Evolutionary conservation across 2,329 filamentous ascomycete genomes (phyloP).

Genomic region (Myriosclerotinia duriaeana): DNA sequence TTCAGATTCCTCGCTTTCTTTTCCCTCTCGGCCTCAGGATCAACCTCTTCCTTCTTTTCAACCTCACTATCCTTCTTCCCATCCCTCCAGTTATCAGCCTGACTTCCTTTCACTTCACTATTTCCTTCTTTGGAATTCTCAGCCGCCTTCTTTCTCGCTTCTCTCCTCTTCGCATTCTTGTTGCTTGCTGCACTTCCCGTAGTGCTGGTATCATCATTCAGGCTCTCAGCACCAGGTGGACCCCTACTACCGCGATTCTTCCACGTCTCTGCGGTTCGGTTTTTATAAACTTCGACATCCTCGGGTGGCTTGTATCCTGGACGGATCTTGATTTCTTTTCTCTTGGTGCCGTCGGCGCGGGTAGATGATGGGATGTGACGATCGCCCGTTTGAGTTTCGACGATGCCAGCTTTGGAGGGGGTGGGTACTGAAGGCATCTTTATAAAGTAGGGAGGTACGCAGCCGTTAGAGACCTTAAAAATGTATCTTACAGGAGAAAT

Average conservation of each 20-base stretch:
- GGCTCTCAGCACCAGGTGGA: slow-evolving; percentile 70
- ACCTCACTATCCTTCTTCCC: slow-evolving; percentile 29
- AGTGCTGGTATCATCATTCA: slow-evolving; percentile 47
- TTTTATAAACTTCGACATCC: slow-evolving; percentile 95
- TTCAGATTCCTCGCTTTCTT: slow-evolving; percentile 89
- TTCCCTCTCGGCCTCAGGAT: slow-evolving; percentile 76
- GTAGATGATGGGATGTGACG: slow-evolving; percentile 86
- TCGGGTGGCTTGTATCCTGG: slow-evolving; percentile 93
- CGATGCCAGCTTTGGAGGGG: slow-evolving; percentile 68
- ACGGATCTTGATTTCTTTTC: slow-evolving; percentile 89
- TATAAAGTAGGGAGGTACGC: neutral
- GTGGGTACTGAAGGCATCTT: slow-evolving; percentile 44
- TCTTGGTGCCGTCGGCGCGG: slow-evolving; percentile 84
- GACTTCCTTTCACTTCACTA: slow-evolving; percentile 39
- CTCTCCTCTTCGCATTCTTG: slow-evolving; percentile 83
- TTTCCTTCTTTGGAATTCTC: slow-evolving; percentile 47
- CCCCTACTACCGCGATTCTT: slow-evolving; percentile 70
- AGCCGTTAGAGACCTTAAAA: neutral
- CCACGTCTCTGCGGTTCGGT: slow-evolving; percentile 81
- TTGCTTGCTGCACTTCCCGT: slow-evolving; percentile 57
- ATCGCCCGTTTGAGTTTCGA: slow-evolving; percentile 71
- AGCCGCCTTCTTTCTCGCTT: slow-evolving; percentile 62
- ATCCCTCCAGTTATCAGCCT: slow-evolving; percentile 42
- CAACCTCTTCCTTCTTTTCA: slow-evolving; percentile 44
- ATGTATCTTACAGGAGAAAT: neutral